Evolutionary conservation across 2,329 filamentous ascomycete genomes (phyloP).

Genomic region (Phialemonium atrogriseum): DNA sequence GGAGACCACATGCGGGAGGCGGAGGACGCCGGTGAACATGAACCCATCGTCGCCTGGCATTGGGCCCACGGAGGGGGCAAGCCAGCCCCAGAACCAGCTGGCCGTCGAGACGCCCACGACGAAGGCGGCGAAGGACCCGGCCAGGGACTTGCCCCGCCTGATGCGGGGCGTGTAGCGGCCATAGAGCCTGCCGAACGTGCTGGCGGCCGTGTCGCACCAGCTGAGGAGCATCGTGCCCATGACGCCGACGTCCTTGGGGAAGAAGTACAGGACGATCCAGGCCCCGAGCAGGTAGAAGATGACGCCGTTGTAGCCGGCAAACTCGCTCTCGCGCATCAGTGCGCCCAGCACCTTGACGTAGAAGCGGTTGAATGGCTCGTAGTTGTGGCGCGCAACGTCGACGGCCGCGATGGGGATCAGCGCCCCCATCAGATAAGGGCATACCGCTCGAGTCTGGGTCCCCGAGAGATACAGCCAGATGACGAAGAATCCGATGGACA

Average conservation of each 20-base stretch:
- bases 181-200: conserved; percentile 84
- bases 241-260: conserved; percentile 88
- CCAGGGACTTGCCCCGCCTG: conserved; percentile 81
- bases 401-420: conserved; percentile 76
- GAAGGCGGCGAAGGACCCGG: conserved; percentile 79
- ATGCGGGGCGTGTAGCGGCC: conserved; percentile 83
- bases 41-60: conserved; percentile 65
- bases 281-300: conserved; percentile 93
- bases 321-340: conserved; percentile 95
- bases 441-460: conserved; percentile 67
- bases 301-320: conserved; percentile 88
- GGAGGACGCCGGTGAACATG: conserved; percentile 72
- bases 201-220: conserved; percentile 97
- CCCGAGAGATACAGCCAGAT: conserved; percentile 78
- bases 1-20: conserved; percentile 54
- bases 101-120: conserved; percentile 76
- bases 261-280: conserved; percentile 76
- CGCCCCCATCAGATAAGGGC: conserved; percentile 72
- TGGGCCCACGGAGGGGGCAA: conserved; percentile 61
- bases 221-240: conserved; percentile 84
- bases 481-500: conserved; percentile 93
- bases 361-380: conserved; percentile 70
- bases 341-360: conserved; percentile 82
- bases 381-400: conserved; percentile 78
- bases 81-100: conserved; percentile 77